A percentile compares a stretch with the other conserved stretches of the same genome.
Conservation (phyloP, 176 grass and related monocot species). For the sorghum (Sorghum bicolor) region Sorghum_bicolor_NCBIv3 NC_012871.2:17264501-17265000, state of each 20-base stretch:
- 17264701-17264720: conserved; percentile 56
- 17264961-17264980: conserved; percentile 5
- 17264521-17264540: neutral
- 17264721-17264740: conserved; percentile 24
- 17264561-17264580: neutral
- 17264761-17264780: neutral
- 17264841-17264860: neutral
- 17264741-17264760: neutral
- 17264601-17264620: neutral
- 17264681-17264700: conserved; percentile 35
- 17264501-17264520: neutral
- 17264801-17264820: neutral
- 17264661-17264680: neutral
- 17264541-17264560: neutral
- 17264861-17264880: conserved; percentile 7
- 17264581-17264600: neutral
- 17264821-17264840: conserved; percentile 3
- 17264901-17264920: neutral
- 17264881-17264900: neutral
- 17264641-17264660: conserved; percentile 30
- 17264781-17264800: neutral
- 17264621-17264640: conserved; percentile 46
- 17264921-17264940: neutral
- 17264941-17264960: neutral
- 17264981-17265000: conserved; percentile 39